A percentile compares a stretch with the other conserved stretches of the same genome.
phyloP scores from a whole-genome alignment of 768 basidiomycete species.

The Tricholoma flavovirens region DNA sequence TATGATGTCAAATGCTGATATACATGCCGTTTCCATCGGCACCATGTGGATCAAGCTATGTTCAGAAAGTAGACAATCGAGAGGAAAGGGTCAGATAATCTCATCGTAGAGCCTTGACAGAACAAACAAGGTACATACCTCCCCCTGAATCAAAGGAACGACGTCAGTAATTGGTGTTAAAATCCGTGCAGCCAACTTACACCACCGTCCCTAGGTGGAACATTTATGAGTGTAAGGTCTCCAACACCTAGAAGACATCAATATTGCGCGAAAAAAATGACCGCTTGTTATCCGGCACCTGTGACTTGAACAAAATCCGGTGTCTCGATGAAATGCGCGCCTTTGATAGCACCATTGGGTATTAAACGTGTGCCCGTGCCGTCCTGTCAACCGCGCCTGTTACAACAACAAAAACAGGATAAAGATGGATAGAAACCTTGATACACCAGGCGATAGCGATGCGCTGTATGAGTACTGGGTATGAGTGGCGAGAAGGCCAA shows the following conservation, averaged over 20 bases:
- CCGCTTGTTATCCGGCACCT: conserved; percentile 30
- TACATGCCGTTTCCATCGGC: conserved; percentile 47
- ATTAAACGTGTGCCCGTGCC: conserved; percentile 63
- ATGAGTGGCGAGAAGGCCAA: conserved; percentile 6
- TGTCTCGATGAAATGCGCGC: conserved; percentile 65
- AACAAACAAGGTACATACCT: conserved; percentile 2
- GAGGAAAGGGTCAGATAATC: not conserved
- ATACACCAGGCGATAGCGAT: conserved; percentile 41
- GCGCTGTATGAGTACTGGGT: conserved; percentile 20
- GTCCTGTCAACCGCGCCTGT: conserved; percentile 25
- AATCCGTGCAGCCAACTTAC: conserved; percentile 25
- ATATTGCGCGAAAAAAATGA: not conserved
- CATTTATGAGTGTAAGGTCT: conserved; percentile 58
- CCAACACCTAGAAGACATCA: conserved; percentile 41
- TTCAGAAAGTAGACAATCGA: not conserved
- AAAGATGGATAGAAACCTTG: conserved; percentile 22
- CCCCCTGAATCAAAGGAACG: conserved; percentile 4
- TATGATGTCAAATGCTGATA: not conserved
- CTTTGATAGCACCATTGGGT: conserved; percentile 61
- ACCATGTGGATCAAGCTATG: conserved; percentile 67
- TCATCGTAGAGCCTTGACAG: not conserved
- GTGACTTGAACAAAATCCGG: conserved; percentile 62
- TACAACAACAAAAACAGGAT: not conserved
- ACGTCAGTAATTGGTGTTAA: not conserved
- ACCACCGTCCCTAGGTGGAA: conserved; percentile 39